A percentile compares a stretch with the other conserved stretches of the same genome.
These are phyloP conservation scores for Fusarium subglutinans DNA, from an alignment of 2,329 filamentous ascomycete species.

Conservation along the genomic window DNA sequence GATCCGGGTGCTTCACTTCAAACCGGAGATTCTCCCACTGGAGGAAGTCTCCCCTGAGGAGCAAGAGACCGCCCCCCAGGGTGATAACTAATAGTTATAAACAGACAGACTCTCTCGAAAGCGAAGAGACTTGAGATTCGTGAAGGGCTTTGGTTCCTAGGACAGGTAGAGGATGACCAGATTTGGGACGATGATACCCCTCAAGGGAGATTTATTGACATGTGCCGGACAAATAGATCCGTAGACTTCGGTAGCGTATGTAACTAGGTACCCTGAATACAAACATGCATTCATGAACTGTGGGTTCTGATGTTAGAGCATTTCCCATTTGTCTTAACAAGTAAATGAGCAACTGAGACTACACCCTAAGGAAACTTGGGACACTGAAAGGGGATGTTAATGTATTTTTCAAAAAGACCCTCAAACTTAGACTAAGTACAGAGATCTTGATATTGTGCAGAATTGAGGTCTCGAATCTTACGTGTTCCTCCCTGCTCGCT, in stretches of 20 bases:
- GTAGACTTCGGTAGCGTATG: neutral
- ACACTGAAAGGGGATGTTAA: neutral
- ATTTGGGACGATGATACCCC: neutral
- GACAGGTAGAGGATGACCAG: neutral
- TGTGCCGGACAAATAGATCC: neutral
- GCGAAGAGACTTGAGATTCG: too few relatives aligned
- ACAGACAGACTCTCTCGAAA: neutral
- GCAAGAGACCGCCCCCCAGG: neutral
- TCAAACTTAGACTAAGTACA: neutral
- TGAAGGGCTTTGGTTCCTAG: neutral
- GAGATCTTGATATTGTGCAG: neutral
- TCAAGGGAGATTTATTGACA: neutral
- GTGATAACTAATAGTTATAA: neutral
- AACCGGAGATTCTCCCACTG: neutral
- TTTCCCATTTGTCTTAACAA: neutral
- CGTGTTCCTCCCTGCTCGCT: too few relatives aligned
- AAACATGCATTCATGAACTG: neutral
- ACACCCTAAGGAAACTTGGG: too few relatives aligned
- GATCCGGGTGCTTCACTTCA: neutral
- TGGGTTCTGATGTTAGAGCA: too few relatives aligned
- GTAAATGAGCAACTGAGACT: neutral
- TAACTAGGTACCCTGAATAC: neutral
- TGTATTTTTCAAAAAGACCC: neutral
- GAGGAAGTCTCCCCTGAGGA: neutral
- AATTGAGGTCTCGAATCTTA: accelerated